These are phyloP conservation scores for Sugiyamaella xylanicola DNA, from an alignment of 1,139 yeast species.

Conservation along the genomic window DNA sequence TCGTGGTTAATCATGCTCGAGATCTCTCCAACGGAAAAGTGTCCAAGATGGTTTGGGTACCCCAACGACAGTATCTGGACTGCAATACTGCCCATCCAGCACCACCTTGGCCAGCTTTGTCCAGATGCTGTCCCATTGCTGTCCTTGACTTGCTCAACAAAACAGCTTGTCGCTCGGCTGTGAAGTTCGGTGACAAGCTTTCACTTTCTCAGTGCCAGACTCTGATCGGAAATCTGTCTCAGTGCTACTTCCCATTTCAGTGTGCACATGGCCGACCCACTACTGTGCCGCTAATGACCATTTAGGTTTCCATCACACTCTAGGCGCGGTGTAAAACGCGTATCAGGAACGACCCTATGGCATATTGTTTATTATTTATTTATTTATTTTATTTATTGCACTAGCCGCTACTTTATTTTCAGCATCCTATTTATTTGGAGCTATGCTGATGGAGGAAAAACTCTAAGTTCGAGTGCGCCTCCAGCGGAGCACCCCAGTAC, in stretches of 20 bases:
- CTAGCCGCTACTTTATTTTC: no score
- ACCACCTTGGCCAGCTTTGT: constrained; percentile 6
- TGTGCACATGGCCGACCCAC: constrained; percentile 93
- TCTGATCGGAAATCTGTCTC: constrained; percentile 48
- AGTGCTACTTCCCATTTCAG: constrained; percentile 65
- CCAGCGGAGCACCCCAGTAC: no score
- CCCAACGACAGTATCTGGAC: constrained; percentile 8
- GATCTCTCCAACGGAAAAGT: constrained; percentile 23
- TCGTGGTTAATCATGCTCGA: constrained; percentile 26
- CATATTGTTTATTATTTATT: constrained; percentile 5
- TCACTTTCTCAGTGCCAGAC: constrained; percentile 48
- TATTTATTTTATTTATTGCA: constrained; percentile 3
- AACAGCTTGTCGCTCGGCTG: constrained; percentile 70
- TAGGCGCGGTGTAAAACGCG: no score
- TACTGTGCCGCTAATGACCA: constrained; percentile 55
- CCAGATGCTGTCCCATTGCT: constrained; percentile 34
- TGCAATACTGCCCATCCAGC: no score
- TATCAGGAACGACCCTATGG: background rate
- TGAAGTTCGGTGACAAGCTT: constrained; percentile 70
- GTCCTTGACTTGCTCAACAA: constrained; percentile 56
- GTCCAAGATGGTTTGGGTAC: constrained; percentile 16
- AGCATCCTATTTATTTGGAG: no score
- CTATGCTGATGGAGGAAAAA: no score
- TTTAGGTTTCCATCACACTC: no score
- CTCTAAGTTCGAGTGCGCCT: no score